Conservation (phyloP, 139 green algal genomes). For the Tetradesmus lagerheimii region DNA sequence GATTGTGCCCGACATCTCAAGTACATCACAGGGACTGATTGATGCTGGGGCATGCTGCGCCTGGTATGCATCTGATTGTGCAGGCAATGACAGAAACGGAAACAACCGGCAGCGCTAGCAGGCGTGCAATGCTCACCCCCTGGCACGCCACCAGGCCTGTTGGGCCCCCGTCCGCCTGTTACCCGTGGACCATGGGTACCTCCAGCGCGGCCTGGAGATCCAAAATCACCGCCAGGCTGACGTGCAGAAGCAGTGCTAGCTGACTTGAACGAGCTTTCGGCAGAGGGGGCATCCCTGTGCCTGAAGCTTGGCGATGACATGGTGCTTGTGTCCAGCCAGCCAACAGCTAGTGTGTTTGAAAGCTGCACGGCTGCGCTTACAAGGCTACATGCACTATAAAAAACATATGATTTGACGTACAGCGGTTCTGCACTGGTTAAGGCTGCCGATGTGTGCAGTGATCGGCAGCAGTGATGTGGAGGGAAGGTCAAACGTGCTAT, state of each 20-base stretch:
- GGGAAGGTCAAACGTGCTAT: not conserved
- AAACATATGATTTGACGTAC: not conserved
- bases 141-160: not conserved
- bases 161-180: constrained; percentile 5
- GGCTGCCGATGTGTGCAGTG: not conserved
- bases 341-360: not conserved
- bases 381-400: not conserved
- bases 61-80: not conserved
- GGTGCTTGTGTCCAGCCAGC: not conserved
- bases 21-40: too few relatives aligned
- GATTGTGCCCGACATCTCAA: too few relatives aligned
- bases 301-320: not conserved
- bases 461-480: not conserved
- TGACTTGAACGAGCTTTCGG: constrained; percentile 8
- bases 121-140: not conserved
- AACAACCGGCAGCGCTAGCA: not conserved
- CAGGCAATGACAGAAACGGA: too few relatives aligned
- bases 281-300: not conserved
- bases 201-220: not conserved
- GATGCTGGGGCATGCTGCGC: not conserved
- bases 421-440: not conserved
- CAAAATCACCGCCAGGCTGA: not conserved
- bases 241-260: not conserved
- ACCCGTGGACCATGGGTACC: not conserved
- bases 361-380: not conserved